Conservation (phyloP, 257 asterid species). For the Salvia splendens region DNA sequence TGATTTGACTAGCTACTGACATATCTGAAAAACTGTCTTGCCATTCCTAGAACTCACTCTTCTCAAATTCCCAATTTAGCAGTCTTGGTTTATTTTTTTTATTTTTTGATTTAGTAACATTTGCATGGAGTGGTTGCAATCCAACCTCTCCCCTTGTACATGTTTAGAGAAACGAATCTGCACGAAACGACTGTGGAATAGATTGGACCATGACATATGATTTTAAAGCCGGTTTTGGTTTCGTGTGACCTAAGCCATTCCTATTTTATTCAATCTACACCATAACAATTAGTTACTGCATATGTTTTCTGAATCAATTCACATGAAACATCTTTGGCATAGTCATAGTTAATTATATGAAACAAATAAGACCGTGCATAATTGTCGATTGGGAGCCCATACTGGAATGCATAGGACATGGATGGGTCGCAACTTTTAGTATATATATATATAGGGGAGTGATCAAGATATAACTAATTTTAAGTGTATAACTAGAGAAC, state of each 20-base stretch:
- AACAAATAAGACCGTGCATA: no score
- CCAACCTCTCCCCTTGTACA: neutral
- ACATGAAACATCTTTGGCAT: no score
- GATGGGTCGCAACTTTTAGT: no score
- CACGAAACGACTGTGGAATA: conserved; percentile 4
- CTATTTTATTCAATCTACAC: no score
- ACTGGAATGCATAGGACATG: no score
- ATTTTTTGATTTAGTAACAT: neutral
- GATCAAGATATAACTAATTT: no score
- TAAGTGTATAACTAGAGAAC: no score
- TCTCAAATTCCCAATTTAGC: conserved; percentile 38
- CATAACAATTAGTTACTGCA: no score
- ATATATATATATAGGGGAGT: no score
- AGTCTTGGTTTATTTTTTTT: conserved; percentile 6
- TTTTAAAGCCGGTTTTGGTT: neutral
- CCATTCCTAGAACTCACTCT: conserved; percentile 38
- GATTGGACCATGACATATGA: neutral
- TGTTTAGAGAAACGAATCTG: conserved; percentile 18
- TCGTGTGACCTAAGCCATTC: conserved; percentile 14
- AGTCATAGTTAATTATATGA: no score
- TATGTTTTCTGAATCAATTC: no score
- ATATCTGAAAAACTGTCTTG: conserved; percentile 34
- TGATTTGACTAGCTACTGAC: conserved; percentile 78
- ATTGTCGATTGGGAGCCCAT: no score
- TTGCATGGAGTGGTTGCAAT: conserved; percentile 11